Evolutionary conservation across 2,329 filamentous ascomycete species (phyloP), one percentile per base, ranked within the genome.

Genomic region (Sporothrix inflata): DNA sequence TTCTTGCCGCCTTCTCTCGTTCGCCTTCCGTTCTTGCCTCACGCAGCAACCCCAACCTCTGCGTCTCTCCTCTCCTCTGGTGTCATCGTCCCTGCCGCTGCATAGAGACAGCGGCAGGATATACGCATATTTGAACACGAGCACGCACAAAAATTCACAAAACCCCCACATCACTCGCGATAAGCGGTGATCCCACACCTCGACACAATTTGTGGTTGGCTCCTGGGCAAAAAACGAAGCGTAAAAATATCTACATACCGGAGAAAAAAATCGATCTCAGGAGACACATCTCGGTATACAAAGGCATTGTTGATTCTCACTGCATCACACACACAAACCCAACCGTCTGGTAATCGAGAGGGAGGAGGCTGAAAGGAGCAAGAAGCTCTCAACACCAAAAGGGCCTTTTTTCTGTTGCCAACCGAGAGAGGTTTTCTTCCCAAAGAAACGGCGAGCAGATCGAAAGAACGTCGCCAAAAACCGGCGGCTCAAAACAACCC

Each of bases 161-260:
- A 47, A 16, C 75, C 77, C 77, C 78, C 78, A 78, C 78, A 78
- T 74, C 74, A 68, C 67, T 71, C 63, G 63, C 57, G 68, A 73
- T 74, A 72, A 73, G 73, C 73, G 21, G 72, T 66, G 61, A 68
- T 73, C 63, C 70, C 61, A 65, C 40, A 16, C 12, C 12, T 51
- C 27, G 24, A 19, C 42, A 49, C 57, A 40, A 38, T 40, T 67
- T 67, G 45, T 51, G 45, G 45, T 34, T 57, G 49, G 49, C n/a
- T 42, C n/a, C 57, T 3, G 8, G 34, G 11, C 34, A 42, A 42
- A 42, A 14, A 42, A n/a, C n/a, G 19, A 42, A 34, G 34, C 9
- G 57, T 61, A 19, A 40, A 40, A 61, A 40, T 40, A 61, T 61
- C 38, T 7, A 34, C 30, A 4, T 3, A 49, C 16, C 24, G 6